Conservation (phyloP, 805 yeast species). For the Saccharomycopsis oosterbeekiorum region DNA sequence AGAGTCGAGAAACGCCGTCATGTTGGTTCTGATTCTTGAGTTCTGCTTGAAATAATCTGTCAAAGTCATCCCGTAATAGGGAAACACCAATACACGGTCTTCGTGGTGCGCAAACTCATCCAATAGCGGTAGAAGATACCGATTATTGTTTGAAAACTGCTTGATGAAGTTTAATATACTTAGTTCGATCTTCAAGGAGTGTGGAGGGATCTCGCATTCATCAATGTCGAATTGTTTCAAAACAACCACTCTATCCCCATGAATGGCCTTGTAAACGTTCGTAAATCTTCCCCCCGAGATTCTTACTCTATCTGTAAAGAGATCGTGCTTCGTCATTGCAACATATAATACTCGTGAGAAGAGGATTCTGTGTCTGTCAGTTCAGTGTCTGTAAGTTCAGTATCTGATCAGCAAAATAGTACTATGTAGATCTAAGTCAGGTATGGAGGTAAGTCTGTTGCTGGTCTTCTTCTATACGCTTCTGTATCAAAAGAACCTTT, state of each 20-base stretch:
- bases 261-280: conserved; percentile 25
- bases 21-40: conserved; percentile 24
- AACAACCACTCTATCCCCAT: conserved; percentile 22
- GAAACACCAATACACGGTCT: conserved; percentile 33
- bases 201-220: conserved; percentile 38
- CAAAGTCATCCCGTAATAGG: conserved; percentile 28
- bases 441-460: too few relatives aligned
- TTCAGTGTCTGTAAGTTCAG: too few relatives aligned
- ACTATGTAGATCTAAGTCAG: too few relatives aligned
- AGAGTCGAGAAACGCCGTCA: background rate
- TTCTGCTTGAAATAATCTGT: conserved; percentile 24
- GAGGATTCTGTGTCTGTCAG: background rate
- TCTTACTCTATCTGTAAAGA: background rate
- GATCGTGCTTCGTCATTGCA: background rate
- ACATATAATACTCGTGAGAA: background rate
- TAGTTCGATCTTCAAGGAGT: conserved; percentile 34
- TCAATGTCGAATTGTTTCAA: conserved; percentile 37
- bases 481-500: too few relatives aligned
- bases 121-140: conserved; percentile 4
- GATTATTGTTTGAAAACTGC: background rate
- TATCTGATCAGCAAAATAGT: too few relatives aligned
- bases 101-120: conserved; percentile 20
- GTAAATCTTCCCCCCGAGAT: conserved; percentile 36
- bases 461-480: too few relatives aligned
- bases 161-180: conserved; percentile 24